These are phyloP conservation scores for Trichosporon sp. DNA, from an alignment of 1,284 basidiomycete genomes.

Conservation along the genomic window DNA sequence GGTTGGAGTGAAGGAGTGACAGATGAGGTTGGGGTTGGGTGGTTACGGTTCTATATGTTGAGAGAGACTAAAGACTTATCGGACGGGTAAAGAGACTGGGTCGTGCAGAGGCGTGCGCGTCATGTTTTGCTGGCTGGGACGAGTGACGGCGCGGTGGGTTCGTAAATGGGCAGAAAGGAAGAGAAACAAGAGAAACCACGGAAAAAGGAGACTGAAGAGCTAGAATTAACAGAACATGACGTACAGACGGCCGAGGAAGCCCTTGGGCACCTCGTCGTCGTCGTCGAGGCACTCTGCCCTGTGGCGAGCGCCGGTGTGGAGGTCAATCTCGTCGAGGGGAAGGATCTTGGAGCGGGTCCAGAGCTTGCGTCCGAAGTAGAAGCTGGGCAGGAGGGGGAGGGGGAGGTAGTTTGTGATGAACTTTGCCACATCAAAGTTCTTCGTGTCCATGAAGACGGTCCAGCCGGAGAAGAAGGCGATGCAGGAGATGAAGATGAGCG, in stretches of 20 bases:
- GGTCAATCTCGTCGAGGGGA: conserved; percentile 57
- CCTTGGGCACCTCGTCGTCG: conserved; percentile 1
- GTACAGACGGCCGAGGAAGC: neutral
- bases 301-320: neutral
- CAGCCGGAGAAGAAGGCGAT: conserved; percentile 28
- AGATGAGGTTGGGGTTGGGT: neutral
- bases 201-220: neutral
- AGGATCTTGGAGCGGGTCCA: conserved; percentile 56
- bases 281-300: neutral
- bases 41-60: neutral
- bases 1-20: neutral
- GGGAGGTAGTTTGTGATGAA: conserved; percentile 11
- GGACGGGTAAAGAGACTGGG: neutral
- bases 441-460: conserved; percentile 16
- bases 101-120: neutral
- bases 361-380: conserved; percentile 59
- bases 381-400: conserved; percentile 59
- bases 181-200: neutral
- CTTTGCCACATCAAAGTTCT: neutral
- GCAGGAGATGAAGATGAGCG: conserved; percentile 16
- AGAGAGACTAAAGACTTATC: neutral
- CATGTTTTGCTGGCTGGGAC: neutral
- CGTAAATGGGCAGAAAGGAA: neutral
- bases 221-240: neutral
- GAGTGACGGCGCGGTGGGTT: neutral